Base-by-base conservation (phyloP, 1,284 basidiomycete species). In the Malassezia yamatoensis region DNA sequence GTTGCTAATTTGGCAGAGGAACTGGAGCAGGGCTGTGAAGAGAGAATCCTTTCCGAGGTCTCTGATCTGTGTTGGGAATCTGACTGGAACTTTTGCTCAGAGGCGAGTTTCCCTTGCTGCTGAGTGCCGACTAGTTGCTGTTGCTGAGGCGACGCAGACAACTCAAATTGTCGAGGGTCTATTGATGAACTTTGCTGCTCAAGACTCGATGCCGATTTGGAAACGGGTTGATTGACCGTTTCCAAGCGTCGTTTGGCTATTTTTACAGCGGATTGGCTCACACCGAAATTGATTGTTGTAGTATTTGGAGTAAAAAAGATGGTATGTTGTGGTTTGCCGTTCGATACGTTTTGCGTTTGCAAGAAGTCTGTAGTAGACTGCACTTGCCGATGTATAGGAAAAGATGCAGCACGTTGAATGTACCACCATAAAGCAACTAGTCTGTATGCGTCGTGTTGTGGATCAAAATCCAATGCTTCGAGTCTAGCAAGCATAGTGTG, bases 281-380 rank as follows among this genome's bases (percentile, higher is more conserved):
- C 20, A 11, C 34, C 20, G 13, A 36, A 33, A n/a, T 18, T 33
- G 34, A 15, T 32, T 15, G 41, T 16, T n/a, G 39, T 42, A 2
- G 42, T 13, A 34, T 60, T 67, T 29, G 61, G 41, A 37, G 83
- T 88, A 64, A 98, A 80, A 76, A 99, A 96, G 20, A 98, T 86
- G 0, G 91, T 98, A 60, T 90, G 89, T 5, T 90, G 90, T 0
- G 90, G 87, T n/a, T 96, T 86, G 3, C 86, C 67, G 13, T 74
- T 64, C 84, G 40, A 91, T 81, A 70, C 88, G 87, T 65, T 8
- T 61, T 51, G 40, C 61, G 86, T 84, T 33, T 34, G 33, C 15
- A 20, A 21, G 20, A 24, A 13, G 46, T 33, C 8, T 11, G 32
- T 15, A 2, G 18, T 32, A 32, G 13, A 34, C 24, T 15, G 43